Conservation (phyloP, 2,329 filamentous ascomycete genomes). For the Aspergillus proliferans region DNA sequence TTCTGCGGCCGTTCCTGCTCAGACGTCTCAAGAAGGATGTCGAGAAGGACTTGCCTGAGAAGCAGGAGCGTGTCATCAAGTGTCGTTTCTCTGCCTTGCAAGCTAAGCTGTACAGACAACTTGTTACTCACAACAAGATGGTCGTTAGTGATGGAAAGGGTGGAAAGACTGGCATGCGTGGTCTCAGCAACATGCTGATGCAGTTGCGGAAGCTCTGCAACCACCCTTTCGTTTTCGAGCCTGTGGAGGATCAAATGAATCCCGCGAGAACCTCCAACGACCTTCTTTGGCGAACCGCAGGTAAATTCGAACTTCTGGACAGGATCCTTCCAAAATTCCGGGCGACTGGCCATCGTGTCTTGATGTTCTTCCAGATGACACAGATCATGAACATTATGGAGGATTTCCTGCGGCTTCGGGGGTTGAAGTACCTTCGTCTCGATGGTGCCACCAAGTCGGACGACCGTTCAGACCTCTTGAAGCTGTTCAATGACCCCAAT, state of each 20-base stretch:
- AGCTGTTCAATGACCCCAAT: constrained; percentile 78
- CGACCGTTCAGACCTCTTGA: constrained; percentile 85
- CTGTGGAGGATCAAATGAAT: constrained; percentile 98
- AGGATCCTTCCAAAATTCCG: constrained; percentile 90
- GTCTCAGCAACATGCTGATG: constrained; percentile 99
- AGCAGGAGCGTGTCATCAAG: constrained; percentile 98
- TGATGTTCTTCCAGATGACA: constrained; percentile 99
- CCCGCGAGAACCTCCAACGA: constrained; percentile 84
- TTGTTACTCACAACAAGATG: constrained; percentile 91
- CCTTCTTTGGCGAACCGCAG: constrained; percentile 86
- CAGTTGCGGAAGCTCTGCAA: constrained; percentile 98
- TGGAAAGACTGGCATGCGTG: constrained; percentile 87
- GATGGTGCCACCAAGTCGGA: constrained; percentile 97
- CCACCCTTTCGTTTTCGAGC: constrained; percentile 96
- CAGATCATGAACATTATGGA: constrained; percentile 99
- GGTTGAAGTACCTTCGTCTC: constrained; percentile 79
- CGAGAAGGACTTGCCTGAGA: constrained; percentile 96
- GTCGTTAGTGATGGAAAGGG: constrained; percentile 92
- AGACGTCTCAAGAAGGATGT: constrained; percentile 99
- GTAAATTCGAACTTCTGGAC: constrained; percentile 95
- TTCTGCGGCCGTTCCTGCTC: constrained; percentile 90
- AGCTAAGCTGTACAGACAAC: constrained; percentile 91
- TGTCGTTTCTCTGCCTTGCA: constrained; percentile 96
- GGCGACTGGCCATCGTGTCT: constrained; percentile 80
- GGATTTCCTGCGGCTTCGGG: constrained; percentile 81